Conservation (phyloP, 2,329 filamentous ascomycete species). For the Talaromyces verruculosus region DNA sequence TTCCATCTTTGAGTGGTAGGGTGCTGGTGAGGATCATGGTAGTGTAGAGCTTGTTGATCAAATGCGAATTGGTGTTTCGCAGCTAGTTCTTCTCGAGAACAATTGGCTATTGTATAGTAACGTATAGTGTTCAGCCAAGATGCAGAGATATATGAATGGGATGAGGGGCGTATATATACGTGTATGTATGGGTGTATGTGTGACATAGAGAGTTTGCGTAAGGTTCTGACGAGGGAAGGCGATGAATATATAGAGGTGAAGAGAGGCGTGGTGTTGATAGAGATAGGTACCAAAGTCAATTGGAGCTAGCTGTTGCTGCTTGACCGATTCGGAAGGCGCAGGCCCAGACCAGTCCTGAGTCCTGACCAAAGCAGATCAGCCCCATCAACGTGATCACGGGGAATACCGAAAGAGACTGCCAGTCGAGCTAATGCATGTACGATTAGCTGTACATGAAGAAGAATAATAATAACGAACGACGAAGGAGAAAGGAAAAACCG, state of each 20-base stretch:
- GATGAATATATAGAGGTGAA: constrained; percentile 9
- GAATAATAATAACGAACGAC: background rate
- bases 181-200: background rate
- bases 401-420: constrained; percentile 16
- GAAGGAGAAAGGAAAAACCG: background rate
- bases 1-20: constrained; percentile 40
- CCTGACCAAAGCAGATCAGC: constrained; percentile 15
- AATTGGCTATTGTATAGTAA: background rate
- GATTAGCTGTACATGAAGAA: background rate
- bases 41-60: background rate
- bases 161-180: background rate
- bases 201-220: background rate
- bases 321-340: constrained; percentile 7
- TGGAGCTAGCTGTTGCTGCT: constrained; percentile 15
- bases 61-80: background rate
- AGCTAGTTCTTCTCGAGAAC: background rate
- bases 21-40: constrained; percentile 38
- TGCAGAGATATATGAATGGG: background rate
- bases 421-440: constrained; percentile 12
- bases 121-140: background rate
- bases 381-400: constrained; percentile 13
- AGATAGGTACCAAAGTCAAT: constrained; percentile 14
- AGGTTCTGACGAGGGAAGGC: background rate
- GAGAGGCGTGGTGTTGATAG: background rate
- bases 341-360: constrained; percentile 14